phyloP scores from a whole-genome alignment of 164 flowering plant species.

The Dillenia turbinata region DNA sequence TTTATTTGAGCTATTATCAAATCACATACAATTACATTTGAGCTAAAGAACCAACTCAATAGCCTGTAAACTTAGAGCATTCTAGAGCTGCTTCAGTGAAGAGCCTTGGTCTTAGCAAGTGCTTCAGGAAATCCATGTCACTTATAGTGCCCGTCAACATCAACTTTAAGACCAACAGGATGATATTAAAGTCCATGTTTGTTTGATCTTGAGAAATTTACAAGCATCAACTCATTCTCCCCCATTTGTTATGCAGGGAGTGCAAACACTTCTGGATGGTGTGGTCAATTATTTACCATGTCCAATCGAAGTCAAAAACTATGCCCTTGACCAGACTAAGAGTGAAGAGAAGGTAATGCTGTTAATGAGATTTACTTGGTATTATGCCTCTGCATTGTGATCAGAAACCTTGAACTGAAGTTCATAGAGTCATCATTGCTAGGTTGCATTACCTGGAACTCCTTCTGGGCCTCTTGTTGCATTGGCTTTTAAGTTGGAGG shows the following conservation, averaged over 20 bases:
- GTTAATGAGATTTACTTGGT: background rate
- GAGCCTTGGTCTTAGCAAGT: no score
- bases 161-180: no score
- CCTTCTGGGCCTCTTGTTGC: constrained; percentile 96
- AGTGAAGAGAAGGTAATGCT: constrained; percentile 81
- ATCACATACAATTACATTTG: no score
- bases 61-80: no score
- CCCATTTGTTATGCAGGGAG: constrained; percentile 58
- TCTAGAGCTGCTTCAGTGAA: no score
- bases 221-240: background rate
- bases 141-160: no score
- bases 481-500: constrained; percentile 96
- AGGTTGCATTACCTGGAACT: constrained; percentile 73
- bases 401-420: background rate
- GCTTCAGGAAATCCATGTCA: no score
- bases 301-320: constrained; percentile 82
- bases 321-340: constrained; percentile 92
- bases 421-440: constrained; percentile 7
- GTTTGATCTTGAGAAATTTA: background rate
- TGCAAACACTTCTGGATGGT: constrained; percentile 94
- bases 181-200: background rate
- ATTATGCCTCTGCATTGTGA: background rate
- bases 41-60: no score
- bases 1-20: no score
- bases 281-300: constrained; percentile 87